Evolutionary conservation across 192 early-diverging fungal species (phyloP).

Genomic region (Rhizophagus clarus): DNA sequence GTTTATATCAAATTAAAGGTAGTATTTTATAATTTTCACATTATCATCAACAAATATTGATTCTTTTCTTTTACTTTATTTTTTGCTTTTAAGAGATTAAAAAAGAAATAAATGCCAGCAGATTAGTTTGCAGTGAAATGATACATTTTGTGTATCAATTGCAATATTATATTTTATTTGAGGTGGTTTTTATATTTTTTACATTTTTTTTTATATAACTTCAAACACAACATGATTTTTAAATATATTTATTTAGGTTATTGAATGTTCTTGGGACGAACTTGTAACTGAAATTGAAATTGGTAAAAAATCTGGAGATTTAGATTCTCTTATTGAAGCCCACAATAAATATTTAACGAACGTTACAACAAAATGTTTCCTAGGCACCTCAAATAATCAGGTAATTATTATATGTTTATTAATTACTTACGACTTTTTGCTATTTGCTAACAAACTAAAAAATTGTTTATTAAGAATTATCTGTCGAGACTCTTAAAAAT

Average conservation of each 20-base stretch:
- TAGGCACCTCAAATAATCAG: conserved; percentile 51
- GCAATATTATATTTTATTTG: conserved; percentile 92
- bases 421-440: not conserved
- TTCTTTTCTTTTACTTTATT: not conserved
- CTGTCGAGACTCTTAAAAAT: conserved; percentile 53
- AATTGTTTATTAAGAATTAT: conserved; percentile 34
- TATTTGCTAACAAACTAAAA: not conserved
- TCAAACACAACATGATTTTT: not conserved
- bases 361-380: conserved; percentile 67
- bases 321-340: conserved; percentile 79
- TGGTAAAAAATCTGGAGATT: conserved; percentile 62
- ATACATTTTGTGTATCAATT: conserved; percentile 93
- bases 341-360: conserved; percentile 75
- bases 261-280: conserved; percentile 90
- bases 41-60: not conserved
- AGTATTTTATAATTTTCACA: conserved; percentile 9
- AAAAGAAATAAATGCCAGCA: conserved; percentile 67
- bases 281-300: conserved; percentile 61
- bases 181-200: conserved; percentile 52
- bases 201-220: too few species aligned
- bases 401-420: conserved; percentile 29
- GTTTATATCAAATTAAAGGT: conserved; percentile 48
- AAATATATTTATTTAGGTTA: conserved; percentile 48
- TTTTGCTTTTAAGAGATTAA: conserved; percentile 42
- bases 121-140: conserved; percentile 81